Evolutionary conservation across 169 alveolate genomes (phyloP).

Genomic region (Plasmodium relictum): DNA sequence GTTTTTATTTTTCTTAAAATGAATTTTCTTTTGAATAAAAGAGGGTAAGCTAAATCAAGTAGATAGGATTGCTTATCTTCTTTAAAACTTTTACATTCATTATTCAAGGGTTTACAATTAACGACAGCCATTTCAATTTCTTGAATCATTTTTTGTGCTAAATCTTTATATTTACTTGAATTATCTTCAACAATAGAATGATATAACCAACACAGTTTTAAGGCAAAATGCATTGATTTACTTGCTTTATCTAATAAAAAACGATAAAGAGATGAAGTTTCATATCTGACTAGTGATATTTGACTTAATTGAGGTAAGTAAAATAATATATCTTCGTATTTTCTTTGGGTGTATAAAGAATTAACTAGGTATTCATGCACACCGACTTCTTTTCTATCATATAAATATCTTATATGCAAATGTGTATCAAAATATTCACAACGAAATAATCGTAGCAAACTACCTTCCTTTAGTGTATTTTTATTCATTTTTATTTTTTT

Average conservation of each 20-base stretch:
- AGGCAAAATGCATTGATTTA: conserved; percentile 91
- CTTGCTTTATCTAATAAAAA: conserved; percentile 90
- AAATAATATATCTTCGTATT: conserved; percentile 86
- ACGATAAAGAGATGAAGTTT: conserved; percentile 86
- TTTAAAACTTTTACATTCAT: conserved; percentile 21
- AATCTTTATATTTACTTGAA: conserved; percentile 79
- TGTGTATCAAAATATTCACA: conserved; percentile 93
- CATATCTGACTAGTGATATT: conserved; percentile 82
- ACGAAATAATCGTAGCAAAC: conserved; percentile 90
- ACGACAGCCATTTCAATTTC: conserved; percentile 95
- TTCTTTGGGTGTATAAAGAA: conserved; percentile 89
- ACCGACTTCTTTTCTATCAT: conserved; percentile 90
- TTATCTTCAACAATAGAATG: conserved; percentile 90
- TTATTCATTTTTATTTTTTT: conserved; percentile 16
- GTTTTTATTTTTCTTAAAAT: conserved; percentile 61
- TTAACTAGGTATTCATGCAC: conserved; percentile 93
- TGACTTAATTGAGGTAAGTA: conserved; percentile 89
- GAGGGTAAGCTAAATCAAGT: conserved; percentile 81
- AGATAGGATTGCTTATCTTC: conserved; percentile 49
- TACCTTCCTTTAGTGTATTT: conserved; percentile 84
- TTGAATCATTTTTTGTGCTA: conserved; percentile 91
- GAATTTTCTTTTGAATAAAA: conserved; percentile 78
- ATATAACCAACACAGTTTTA: conserved; percentile 91
- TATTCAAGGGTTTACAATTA: conserved; percentile 85
- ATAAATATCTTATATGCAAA: conserved; percentile 91